phyloP scores from a whole-genome alignment of 768 basidiomycete species.

The Neoboletus brunneissimus region DNA sequence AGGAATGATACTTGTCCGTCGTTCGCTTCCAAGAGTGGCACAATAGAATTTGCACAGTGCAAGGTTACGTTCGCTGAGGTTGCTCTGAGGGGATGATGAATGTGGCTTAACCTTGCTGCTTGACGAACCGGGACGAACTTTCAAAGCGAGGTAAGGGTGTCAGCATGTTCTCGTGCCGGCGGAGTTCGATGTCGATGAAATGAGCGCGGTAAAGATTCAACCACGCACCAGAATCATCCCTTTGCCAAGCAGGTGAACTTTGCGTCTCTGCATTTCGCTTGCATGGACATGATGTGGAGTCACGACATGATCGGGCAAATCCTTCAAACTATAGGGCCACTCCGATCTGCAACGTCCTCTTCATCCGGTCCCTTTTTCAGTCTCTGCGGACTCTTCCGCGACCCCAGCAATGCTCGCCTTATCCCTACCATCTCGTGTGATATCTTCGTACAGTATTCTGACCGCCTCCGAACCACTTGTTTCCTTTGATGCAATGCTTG shows the following conservation, averaged over 20 bases:
- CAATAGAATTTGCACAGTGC: too few species aligned
- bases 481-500: slow-evolving; percentile 45
- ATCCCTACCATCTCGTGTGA: not conserved
- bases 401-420: not conserved
- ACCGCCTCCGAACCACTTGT: slow-evolving; percentile 44
- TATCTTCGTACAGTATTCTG: slow-evolving; percentile 32
- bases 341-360: not conserved
- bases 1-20: too few species aligned
- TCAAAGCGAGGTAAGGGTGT: too few species aligned
- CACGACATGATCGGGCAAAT: not conserved
- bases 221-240: not conserved
- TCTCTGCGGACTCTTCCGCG: not conserved
- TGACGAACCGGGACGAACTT: too few species aligned
- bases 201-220: not conserved
- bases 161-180: too few species aligned
- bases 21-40: too few species aligned
- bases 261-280: not conserved
- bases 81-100: too few species aligned
- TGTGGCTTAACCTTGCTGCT: too few species aligned
- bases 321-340: not conserved
- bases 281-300: not conserved
- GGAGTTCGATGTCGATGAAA: too few species aligned
- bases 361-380: not conserved
- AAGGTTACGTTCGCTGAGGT: too few species aligned
- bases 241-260: not conserved